Percentiles rank a stretch among this genome's conserved stretches.
phyloP scores from a whole-genome alignment of 2,329 filamentous ascomycete genomes.

The Epichloe sibirici region DNA sequence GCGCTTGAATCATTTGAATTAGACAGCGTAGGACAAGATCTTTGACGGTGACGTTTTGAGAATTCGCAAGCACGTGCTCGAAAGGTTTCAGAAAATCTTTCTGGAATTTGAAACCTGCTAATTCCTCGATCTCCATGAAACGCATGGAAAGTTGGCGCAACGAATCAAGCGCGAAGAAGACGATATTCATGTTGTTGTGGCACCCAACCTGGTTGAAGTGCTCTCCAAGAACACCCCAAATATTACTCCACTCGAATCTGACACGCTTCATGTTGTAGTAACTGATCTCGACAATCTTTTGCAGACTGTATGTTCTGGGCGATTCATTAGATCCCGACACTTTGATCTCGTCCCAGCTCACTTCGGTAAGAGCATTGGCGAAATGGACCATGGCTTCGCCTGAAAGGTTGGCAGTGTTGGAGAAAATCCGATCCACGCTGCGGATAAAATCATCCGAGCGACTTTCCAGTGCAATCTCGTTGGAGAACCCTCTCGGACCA shows the following conservation, averaged over 20 bases:
- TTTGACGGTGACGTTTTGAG: conserved; percentile 81
- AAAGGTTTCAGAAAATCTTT: conserved; percentile 99
- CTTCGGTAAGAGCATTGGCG: conserved; percentile 80
- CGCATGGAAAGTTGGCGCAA: conserved; percentile 93
- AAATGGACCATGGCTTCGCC: conserved; percentile 95
- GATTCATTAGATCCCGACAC: conserved; percentile 93
- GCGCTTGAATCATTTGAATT: conserved; percentile 97
- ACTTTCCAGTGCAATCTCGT: conserved; percentile 82
- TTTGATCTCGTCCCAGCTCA: conserved; percentile 98
- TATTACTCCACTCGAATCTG: conserved; percentile 94
- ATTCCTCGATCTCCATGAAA: conserved; percentile 95
- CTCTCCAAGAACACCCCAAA: conserved; percentile 94
- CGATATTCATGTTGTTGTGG: conserved; percentile 89
- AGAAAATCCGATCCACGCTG: conserved; percentile 90
- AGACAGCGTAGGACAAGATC: conserved; percentile 94
- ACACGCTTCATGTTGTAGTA: conserved; percentile 99
- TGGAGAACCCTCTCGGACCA: conserved; percentile 51
- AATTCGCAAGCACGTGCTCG: conserved; percentile 93
- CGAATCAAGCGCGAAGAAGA: conserved; percentile 95
- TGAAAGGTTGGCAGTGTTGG: conserved; percentile 84
- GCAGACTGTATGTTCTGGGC: conserved; percentile 89
- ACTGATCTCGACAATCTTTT: conserved; percentile 97
- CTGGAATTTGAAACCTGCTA: conserved; percentile 98
- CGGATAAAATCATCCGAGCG: conserved; percentile 88
- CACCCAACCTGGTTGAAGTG: conserved; percentile 98